A percentile compares a stretch with the other conserved stretches of the same genome.
These are phyloP conservation scores for Lepiota brunneoincarnata DNA, from an alignment of 768 basidiomycete genomes.

Conservation along the genomic window DNA sequence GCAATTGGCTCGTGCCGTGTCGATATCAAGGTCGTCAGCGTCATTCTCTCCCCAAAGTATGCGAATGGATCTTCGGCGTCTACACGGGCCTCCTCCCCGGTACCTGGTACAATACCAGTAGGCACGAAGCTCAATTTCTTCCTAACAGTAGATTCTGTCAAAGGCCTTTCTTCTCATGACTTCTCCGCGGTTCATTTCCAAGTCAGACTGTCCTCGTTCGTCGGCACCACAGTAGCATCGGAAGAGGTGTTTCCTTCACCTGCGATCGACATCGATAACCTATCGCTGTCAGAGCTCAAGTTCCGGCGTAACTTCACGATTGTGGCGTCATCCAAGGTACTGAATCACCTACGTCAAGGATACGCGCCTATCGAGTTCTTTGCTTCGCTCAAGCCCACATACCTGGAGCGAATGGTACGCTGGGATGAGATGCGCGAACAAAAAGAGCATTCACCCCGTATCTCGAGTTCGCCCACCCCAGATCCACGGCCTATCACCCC, in stretches of 20 bases:
- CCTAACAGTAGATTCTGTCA: conserved; percentile 81
- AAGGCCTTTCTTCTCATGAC: conserved; percentile 87
- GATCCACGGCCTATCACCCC: conserved; percentile 38
- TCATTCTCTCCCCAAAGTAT: conserved; percentile 59
- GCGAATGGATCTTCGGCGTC: conserved; percentile 59
- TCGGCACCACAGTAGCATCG: conserved; percentile 62
- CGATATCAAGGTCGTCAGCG: conserved; percentile 76
- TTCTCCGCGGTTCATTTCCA: conserved; percentile 86
- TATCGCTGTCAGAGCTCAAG: conserved; percentile 74
- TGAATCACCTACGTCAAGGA: conserved; percentile 67
- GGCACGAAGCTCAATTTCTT: conserved; percentile 86
- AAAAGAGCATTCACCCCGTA: conserved; percentile 41
- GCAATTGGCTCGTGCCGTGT: conserved; percentile 94
- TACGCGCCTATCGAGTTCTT: conserved; percentile 92
- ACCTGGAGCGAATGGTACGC: conserved; percentile 83
- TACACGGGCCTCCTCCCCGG: conserved; percentile 75
- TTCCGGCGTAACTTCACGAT: conserved; percentile 84
- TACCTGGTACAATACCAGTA: conserved; percentile 59
- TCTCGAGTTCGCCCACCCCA: conserved; percentile 29
- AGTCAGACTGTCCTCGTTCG: conserved; percentile 82
- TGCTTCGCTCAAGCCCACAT: conserved; percentile 75
- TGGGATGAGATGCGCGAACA: conserved; percentile 95
- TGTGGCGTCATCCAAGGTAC: conserved; percentile 68
- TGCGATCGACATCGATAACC: conserved; percentile 67
- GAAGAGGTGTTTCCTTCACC: conserved; percentile 85